Conservation (phyloP, 257 asterid genomes). For the Plantago elongata region DNA sequence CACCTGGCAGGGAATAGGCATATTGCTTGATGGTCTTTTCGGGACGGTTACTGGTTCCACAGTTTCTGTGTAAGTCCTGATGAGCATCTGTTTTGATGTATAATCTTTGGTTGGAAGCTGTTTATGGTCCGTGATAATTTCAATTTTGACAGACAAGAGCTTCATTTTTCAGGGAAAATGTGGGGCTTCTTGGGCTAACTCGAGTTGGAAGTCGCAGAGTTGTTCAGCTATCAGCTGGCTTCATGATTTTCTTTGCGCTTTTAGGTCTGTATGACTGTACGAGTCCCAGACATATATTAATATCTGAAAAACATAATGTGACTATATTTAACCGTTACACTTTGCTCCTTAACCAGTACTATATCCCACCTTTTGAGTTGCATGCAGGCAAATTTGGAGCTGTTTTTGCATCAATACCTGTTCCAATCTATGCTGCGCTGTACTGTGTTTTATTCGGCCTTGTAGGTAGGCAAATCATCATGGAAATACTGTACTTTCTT, state of each 20-base stretch:
- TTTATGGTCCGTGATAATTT: conserved; percentile 7
- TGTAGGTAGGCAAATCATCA: conserved; percentile 58
- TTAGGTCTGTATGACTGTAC: conserved; percentile 44
- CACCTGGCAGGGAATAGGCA: conserved; percentile 76
- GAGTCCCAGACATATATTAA: background rate
- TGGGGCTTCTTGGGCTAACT: conserved; percentile 96
- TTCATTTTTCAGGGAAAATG: conserved; percentile 70
- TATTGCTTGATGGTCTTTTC: conserved; percentile 85
- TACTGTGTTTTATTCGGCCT: conserved; percentile 94
- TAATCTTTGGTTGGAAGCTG: background rate
- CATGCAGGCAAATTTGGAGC: conserved; percentile 96
- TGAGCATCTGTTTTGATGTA: background rate
- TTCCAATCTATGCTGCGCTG: conserved; percentile 83
- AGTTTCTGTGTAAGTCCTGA: conserved; percentile 78
- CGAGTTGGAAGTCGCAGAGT: conserved; percentile 99
- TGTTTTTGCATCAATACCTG: conserved; percentile 94
- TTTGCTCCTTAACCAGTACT: background rate
- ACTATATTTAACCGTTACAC: background rate
- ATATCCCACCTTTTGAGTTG: background rate
- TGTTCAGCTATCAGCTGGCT: conserved; percentile 91
- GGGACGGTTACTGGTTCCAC: conserved; percentile 94
- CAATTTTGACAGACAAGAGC: conserved; percentile 7
- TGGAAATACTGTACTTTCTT: background rate
- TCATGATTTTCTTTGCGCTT: conserved; percentile 96
- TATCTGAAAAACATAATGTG: background rate